Evolutionary conservation across 2,329 filamentous ascomycete genomes (phyloP).

Genomic region (Phyllosticta citrichinensis): DNA sequence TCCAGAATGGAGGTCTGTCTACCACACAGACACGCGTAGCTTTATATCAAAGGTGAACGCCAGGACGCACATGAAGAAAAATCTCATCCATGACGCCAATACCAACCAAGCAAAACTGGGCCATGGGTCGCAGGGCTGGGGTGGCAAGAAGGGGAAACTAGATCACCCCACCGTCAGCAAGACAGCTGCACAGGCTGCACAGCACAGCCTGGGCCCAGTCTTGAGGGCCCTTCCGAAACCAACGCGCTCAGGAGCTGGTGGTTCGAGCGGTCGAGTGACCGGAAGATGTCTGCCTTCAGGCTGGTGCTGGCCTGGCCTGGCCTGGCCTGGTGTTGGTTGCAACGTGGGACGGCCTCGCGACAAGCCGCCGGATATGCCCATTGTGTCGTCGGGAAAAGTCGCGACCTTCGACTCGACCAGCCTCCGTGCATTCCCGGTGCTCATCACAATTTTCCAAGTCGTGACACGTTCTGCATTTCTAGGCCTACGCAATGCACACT

Average conservation of each 20-base stretch:
- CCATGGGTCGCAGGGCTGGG: background rate
- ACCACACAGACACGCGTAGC: background rate
- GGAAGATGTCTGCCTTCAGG: background rate
- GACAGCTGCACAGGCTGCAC: background rate
- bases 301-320: no score
- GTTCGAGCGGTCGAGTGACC: constrained; percentile 9
- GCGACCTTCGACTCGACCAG: background rate
- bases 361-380: background rate
- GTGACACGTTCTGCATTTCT: background rate
- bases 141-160: background rate
- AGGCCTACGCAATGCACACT: background rate
- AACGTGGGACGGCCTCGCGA: background rate
- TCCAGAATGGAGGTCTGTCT: background rate
- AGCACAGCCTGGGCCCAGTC: background rate
- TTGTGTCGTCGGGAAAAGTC: constrained; percentile 1
- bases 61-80: background rate
- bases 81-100: background rate
- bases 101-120: background rate
- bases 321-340: no score
- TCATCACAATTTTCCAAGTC: background rate
- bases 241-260: constrained; percentile 3
- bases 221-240: background rate
- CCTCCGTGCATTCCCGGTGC: background rate
- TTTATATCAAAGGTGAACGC: background rate
- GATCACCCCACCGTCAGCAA: background rate